Evolutionary conservation across 371 early-diverging fungal genomes (phyloP).

Genomic region (Mucor ambiguus): DNA sequence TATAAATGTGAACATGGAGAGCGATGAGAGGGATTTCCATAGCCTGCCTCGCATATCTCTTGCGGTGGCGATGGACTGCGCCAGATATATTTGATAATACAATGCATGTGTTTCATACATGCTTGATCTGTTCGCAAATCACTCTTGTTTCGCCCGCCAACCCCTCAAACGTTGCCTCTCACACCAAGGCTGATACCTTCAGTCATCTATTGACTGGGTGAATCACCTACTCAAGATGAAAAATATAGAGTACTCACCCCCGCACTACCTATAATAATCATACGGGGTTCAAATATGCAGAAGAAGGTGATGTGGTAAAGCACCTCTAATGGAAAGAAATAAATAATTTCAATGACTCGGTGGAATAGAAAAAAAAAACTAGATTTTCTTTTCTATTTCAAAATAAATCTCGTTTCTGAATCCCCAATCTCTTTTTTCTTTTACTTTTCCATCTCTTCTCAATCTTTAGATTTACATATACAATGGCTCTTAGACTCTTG

Average conservation of each 20-base stretch:
- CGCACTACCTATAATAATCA: slow-evolving; percentile 7
- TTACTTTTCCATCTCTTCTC: slow-evolving; percentile 17
- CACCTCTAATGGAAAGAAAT: slow-evolving; percentile 24
- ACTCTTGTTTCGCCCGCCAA: too few species aligned
- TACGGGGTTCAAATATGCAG: slow-evolving; percentile 10
- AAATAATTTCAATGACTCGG: slow-evolving; percentile 40
- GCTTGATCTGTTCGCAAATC: neutral
- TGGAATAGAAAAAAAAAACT: slow-evolving; percentile 36
- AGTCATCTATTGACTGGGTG: neutral
- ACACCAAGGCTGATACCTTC: neutral
- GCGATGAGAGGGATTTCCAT: neutral
- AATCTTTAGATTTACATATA: neutral
- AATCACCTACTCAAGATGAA: neutral
- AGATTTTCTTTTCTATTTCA: slow-evolving; percentile 13
- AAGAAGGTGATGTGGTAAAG: neutral
- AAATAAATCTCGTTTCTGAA: slow-evolving; percentile 5
- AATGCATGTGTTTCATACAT: neutral
- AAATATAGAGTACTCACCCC: slow-evolving; percentile 11
- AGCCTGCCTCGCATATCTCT: neutral
- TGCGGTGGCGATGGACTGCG: neutral
- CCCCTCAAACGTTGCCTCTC: too few species aligned
- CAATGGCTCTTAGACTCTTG: slow-evolving; percentile 50
- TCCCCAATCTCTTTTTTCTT: slow-evolving; percentile 12
- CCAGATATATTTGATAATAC: neutral
- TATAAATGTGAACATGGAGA: neutral